Evolutionary conservation across 257 asterid genomes (phyloP), one percentile per base, ranked within the genome.

Genomic region (Handroanthus guayacan): DNA sequence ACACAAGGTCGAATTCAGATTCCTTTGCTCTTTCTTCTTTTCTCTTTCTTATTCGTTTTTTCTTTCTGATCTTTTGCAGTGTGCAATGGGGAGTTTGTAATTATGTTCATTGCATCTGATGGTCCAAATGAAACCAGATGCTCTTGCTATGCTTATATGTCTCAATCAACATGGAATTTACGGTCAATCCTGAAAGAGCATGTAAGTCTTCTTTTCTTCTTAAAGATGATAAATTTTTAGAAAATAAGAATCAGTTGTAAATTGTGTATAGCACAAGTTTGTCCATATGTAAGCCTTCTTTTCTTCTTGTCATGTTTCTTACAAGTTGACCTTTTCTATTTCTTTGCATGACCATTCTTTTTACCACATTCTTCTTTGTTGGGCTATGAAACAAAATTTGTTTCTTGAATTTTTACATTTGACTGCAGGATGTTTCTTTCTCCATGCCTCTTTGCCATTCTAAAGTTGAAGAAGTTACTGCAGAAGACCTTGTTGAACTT

Each of bases 381-480:
- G 69, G 66, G 65, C 5, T 38, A 31, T 18, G 13, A 43, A 55
- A 1, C 11, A 17, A 70, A 50, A 50, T 41, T 75, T 45, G 11
- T 41, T 68, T 73, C 64, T 67, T 82, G 50, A 75, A 64, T 66
- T 45, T 75, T 75, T 71, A 13, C 45, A 41, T 55, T 75, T 74
- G 68, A 62, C 12, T 87, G 78, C 89, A 95, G 99, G 97, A 83
- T 68, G 88, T 89, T 81, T 82, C 84, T 75, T 94, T 89, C 84
- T 78, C 97, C 57, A 92, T 94, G 99, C 99, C 98, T 76, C 96
- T 92, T 82, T 88, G 92, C 76, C 80, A 60, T 78, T 87, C 92
- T 36, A 91, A 80, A 75, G 86, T 90, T 83, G 97, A 91, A 87
- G 97, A 95, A 83, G 86, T 81, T 74, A 80, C 85, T 74, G 84